These are phyloP conservation scores for Beauveria rudraprayagi DNA, from an alignment of 2,329 filamentous ascomycete genomes.

Conservation along the genomic window DNA sequence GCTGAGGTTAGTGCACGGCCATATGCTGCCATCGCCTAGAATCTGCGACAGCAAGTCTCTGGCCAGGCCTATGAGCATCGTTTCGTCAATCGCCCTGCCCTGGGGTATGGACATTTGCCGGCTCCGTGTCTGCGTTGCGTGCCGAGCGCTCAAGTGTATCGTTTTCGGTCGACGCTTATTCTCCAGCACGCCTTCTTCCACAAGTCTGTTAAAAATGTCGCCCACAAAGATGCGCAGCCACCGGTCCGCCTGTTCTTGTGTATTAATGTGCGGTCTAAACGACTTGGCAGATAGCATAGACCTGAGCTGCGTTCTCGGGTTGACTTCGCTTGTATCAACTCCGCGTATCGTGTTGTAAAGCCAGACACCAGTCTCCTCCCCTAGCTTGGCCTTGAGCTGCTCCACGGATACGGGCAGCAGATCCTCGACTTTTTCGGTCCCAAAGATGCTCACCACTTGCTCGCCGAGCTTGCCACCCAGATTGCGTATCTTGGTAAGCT, in stretches of 20 bases:
- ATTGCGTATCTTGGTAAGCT: conserved; percentile 91
- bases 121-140: conserved; percentile 65
- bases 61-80: conserved; percentile 64
- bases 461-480: conserved; percentile 93
- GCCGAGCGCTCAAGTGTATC: conserved; percentile 75
- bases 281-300: conserved; percentile 96
- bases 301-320: conserved; percentile 85
- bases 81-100: conserved; percentile 65
- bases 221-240: conserved; percentile 90
- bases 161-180: conserved; percentile 80
- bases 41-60: conserved; percentile 72
- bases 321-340: conserved; percentile 81
- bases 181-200: conserved; percentile 85
- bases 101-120: conserved; percentile 69
- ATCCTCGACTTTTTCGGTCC: conserved; percentile 70
- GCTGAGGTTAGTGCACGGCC: conserved; percentile 88
- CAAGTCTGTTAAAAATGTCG: conserved; percentile 81
- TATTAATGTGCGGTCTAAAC: conserved; percentile 77
- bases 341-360: conserved; percentile 79
- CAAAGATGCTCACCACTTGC: conserved; percentile 71
- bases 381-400: conserved; percentile 68
- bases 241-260: conserved; percentile 64
- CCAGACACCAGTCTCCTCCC: conserved; percentile 80
- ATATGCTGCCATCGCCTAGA: conserved; percentile 66
- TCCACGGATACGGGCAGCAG: conserved; percentile 65